Evolutionary conservation across 148 eudicot species (phyloP), one percentile per base, ranked within the genome.

Genomic region (Agrostemma githago): DNA sequence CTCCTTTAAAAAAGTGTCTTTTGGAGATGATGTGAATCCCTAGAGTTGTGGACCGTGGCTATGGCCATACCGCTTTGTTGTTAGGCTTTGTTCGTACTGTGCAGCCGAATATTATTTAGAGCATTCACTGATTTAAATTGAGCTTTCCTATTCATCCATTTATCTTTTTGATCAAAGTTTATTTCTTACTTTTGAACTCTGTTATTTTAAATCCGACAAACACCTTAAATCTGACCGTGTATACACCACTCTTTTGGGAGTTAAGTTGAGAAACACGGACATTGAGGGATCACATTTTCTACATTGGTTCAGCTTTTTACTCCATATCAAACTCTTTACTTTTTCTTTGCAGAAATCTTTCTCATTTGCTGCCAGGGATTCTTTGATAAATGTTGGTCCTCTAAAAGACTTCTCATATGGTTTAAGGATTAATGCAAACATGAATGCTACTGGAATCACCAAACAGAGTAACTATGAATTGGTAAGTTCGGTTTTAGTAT

Each of bases 401-500:
- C 70, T 96, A 74, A 96, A 89, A 78, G 97, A 96, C 75, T 92
- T 96, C 77, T 84, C 97, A 39, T 80, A 96, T 86, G 97, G 99
- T 77, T 84, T 89, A 75, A 84, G 99, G 85, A 85, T 80, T 70
- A 92, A 90, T 86, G 92, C 96, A 46, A 92, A 96, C 73, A 87
- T 79, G 42, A 86, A 80, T 86, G 96, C 94, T 46, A 82, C 85
- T 34, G 97, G 97, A 74, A 71, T 85, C 77, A 85, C 99, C 70
- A 96, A 96, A 80, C 97, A 96, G 81, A 96, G 99, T 75, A 96
- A 96, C 63, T 92, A 96, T 81, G 97, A 96, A 80, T 73, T 92
- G 93, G 99, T 95, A 70, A 80, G 90, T 84, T 58, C 51, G 12
- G 42, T 65, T 62, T 59, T 15, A 17, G 5, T 78, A 68, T 38